These are phyloP conservation scores for Eimeria sp. DNA, from an alignment of 169 alveolate species.

Conservation along the genomic window DNA sequence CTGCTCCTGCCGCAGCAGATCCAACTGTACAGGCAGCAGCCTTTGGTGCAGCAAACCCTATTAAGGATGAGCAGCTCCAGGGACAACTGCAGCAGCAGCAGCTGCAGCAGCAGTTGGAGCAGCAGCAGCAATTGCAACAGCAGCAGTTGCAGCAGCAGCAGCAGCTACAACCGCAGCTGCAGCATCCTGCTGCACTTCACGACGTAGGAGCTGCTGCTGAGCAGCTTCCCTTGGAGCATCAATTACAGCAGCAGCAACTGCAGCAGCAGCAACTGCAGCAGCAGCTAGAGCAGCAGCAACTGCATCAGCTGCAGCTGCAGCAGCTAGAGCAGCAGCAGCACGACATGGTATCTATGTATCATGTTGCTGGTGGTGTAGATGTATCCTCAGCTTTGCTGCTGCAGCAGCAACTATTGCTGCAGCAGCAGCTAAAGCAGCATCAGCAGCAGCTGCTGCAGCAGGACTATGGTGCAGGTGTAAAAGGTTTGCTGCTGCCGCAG, in stretches of 20 bases:
- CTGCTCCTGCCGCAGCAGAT: conserved; percentile 38
- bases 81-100: conserved; percentile 57
- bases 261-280: conserved; percentile 49
- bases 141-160: conserved; percentile 67
- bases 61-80: conserved; percentile 49
- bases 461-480: conserved; percentile 45
- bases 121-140: conserved; percentile 41
- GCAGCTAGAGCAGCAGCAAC: conserved; percentile 40
- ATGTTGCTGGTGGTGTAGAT: conserved; percentile 34
- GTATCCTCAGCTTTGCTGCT: conserved; percentile 58
- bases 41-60: conserved; percentile 19
- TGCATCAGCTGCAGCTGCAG: conserved; percentile 52
- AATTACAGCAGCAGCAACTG: conserved; percentile 51
- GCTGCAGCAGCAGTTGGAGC: conserved; percentile 44
- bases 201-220: conserved; percentile 32
- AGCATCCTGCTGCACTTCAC: background rate
- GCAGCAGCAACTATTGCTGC: conserved; percentile 65
- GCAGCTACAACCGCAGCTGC: conserved; percentile 56
- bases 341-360: conserved; percentile 49
- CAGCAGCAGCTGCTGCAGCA: conserved; percentile 72
- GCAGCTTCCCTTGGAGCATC: conserved; percentile 21
- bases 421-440: conserved; percentile 61
- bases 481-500: conserved; percentile 40
- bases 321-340: conserved; percentile 73
- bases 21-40: conserved; percentile 19